Conservation (phyloP, 2,329 filamentous ascomycete genomes). For the Aspergillus neotritici region DNA sequence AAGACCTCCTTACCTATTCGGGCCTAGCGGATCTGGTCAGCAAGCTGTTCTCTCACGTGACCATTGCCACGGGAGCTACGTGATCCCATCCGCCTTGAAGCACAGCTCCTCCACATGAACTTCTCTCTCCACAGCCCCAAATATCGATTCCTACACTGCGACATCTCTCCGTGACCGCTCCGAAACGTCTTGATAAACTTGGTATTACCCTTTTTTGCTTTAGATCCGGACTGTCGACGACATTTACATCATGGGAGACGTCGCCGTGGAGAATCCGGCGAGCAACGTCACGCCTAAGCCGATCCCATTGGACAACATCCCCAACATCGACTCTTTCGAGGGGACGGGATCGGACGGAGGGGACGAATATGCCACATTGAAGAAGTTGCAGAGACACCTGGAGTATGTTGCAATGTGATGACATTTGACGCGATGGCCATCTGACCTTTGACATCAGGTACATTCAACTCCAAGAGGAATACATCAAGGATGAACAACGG, state of each 20-base stretch:
- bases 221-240: background rate
- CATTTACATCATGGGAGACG: slow-evolving; percentile 66
- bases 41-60: slow-evolving; percentile 4
- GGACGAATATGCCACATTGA: slow-evolving; percentile 91
- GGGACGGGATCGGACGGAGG: slow-evolving; percentile 72
- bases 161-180: background rate
- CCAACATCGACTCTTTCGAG: slow-evolving; percentile 85
- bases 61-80: slow-evolving; percentile 2
- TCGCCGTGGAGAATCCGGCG: slow-evolving; percentile 74
- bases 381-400: slow-evolving; percentile 92
- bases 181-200: background rate
- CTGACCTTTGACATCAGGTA: slow-evolving; percentile 51
- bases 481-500: slow-evolving; percentile 99
- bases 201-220: background rate
- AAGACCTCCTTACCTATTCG: too few species aligned
- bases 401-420: slow-evolving; percentile 56
- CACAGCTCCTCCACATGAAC: background rate
- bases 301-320: slow-evolving; percentile 69
- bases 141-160: background rate
- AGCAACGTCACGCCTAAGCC: slow-evolving; percentile 70
- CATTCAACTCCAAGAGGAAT: slow-evolving; percentile 97
- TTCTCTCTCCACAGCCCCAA: background rate
- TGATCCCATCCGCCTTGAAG: slow-evolving; percentile 6
- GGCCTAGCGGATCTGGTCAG: background rate
- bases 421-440: background rate